Base-by-base conservation (phyloP, 2,329 filamentous ascomycete genomes). In the Pseudogymnoascus sp. region DNA sequence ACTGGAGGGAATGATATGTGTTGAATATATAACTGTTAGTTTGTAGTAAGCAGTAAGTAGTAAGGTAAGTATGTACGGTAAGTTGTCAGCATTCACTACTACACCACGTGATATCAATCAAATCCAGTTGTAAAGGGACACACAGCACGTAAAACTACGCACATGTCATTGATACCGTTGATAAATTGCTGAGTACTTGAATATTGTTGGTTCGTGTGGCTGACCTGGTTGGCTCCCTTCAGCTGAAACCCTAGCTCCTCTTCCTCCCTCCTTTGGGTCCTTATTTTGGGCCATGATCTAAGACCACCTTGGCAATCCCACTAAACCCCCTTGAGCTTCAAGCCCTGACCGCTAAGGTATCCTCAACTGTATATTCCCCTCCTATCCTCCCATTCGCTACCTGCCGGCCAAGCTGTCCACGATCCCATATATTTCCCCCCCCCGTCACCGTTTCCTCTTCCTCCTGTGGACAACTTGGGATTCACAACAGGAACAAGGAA, bases 401-500 rank as follows among this genome's bases (percentile, higher is more conserved):
- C 19, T 7, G 4, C 61, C 59, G 26, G 7, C 64, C 64, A 61
- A 59, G 64, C 57, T 61, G 35, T 68, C 60, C 61, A 64, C 26
- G 63, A 57, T 62, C 47, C 11, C 38, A 57, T 57, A 57, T 57
- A 57, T 57, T 57, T 57, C 50, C 47, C 50, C 28, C 35, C 50
- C 47, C 50, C 28, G 17, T 33, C 28, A 57, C 50, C 50, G 50
- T 57, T 57, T 19, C 50, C 50, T 15, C 10, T 35, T 21, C 50
- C n/a, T 57, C 50, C 21, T 21, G 50, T 57, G 50, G 50, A 57
- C 50, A 57, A 33, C 8, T 26, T 57, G 50, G 28, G 28, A 33
- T 57, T 57, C 50, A 33, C 17, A 57, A 28, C 31, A n/a, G 9
- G 26, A 71, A 13, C 9, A 44, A 31, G 50, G 28, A 50, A 72